phyloP scores from a whole-genome alignment of 2,329 filamentous ascomycete genomes.

The Penicillium freii region DNA sequence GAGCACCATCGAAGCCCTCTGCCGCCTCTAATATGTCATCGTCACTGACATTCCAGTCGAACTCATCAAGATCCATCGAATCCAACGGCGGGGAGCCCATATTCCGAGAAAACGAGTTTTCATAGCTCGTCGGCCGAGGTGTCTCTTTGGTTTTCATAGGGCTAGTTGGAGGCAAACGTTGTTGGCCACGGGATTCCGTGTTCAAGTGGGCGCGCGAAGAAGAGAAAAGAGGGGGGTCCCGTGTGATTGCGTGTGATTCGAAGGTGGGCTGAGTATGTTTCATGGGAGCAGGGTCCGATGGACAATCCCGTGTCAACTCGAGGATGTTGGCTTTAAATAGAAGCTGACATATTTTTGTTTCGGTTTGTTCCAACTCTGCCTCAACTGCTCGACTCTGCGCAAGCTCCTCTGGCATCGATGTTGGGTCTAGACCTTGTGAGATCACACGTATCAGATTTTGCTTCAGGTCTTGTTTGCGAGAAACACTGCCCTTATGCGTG shows the following conservation, averaged over 20 bases:
- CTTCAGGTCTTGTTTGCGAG: conserved; percentile 37
- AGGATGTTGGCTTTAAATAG: conserved; percentile 34
- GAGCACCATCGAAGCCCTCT: conserved; percentile 36
- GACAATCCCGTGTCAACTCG: conserved; percentile 10
- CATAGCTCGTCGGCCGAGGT: conserved; percentile 17
- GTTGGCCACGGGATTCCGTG: conserved; percentile 4
- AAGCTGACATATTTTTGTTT: conserved; percentile 34
- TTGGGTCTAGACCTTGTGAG: conserved; percentile 34
- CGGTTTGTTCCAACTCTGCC: conserved; percentile 35
- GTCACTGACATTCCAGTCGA: conserved; percentile 45
- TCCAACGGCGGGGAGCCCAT: conserved; percentile 40
- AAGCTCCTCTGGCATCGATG: conserved; percentile 34
- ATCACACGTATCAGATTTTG: conserved; percentile 37
- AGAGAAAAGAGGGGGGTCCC: background rate
- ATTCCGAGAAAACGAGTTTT: conserved; percentile 37
- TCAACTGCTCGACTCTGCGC: conserved; percentile 34
- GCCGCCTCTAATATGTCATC: conserved; percentile 47
- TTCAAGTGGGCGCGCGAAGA: background rate
- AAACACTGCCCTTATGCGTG: conserved; percentile 27
- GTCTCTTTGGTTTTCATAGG: conserved; percentile 5
- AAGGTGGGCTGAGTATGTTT: background rate
- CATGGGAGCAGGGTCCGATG: background rate
- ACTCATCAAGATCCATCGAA: conserved; percentile 36
- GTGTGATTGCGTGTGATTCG: background rate
- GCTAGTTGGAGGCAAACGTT: conserved; percentile 2